A percentile compares a stretch with the other conserved stretches of the same genome.
Evolutionary conservation across 345 rosid species (phyloP).

Genomic region (Gossypium sturtianum): DNA sequence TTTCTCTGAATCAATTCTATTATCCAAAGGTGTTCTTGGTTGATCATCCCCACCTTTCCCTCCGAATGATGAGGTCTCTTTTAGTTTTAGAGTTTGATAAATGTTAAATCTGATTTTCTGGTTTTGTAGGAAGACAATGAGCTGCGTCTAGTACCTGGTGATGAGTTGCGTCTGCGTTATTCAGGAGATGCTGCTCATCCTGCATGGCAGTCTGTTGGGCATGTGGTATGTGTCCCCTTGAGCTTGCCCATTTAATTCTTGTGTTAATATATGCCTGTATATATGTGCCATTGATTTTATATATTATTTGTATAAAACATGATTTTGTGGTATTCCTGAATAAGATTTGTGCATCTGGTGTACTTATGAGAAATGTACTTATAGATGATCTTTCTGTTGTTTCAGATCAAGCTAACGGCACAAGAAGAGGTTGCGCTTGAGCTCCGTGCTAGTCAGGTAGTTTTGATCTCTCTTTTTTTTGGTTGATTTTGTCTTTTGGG

Average conservation of each 20-base stretch:
- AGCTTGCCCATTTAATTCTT: conserved; percentile 2
- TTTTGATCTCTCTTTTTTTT: conserved; percentile 11
- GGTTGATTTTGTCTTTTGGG: conserved; percentile 3
- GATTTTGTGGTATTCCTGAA: neutral
- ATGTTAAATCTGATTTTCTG: conserved; percentile 19
- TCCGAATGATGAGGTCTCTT: neutral
- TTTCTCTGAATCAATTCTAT: neutral
- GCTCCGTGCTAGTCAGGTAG: conserved; percentile 97
- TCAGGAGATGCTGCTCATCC: conserved; percentile 98
- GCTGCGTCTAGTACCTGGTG: conserved; percentile 90
- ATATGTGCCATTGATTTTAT: neutral
- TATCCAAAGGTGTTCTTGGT: neutral
- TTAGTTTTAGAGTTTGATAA: conserved; percentile 13
- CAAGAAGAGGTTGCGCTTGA: conserved; percentile 99
- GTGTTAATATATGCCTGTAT: neutral
- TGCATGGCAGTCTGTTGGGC: conserved; percentile 98
- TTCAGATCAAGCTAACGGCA: conserved; percentile 89
- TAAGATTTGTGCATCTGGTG: neutral
- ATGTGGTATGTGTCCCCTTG: conserved; percentile 63
- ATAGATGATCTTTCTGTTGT: conserved; percentile 7
- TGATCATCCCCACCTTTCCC: neutral
- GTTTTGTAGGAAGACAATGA: conserved; percentile 87
- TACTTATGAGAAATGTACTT: neutral
- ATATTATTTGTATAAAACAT: neutral
- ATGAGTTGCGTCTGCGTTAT: conserved; percentile 88